phyloP scores from a whole-genome alignment of 2,329 filamentous ascomycete genomes.

The Claviceps maximensis region DNA sequence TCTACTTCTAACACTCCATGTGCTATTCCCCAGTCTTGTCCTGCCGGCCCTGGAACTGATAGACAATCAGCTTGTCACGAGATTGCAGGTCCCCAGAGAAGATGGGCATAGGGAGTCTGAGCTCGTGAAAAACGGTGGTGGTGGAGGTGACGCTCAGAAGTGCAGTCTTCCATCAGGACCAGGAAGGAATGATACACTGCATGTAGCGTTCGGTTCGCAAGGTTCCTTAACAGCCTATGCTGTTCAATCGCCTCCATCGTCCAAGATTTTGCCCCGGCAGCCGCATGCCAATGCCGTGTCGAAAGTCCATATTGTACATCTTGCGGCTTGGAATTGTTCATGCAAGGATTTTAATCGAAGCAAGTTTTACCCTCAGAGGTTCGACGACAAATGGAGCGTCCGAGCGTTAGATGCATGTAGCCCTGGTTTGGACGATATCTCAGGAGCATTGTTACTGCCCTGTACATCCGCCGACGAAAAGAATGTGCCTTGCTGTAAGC shows the following conservation, averaged over 20 bases:
- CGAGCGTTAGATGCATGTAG: background rate
- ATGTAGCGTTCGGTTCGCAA: background rate
- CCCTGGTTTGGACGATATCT: background rate
- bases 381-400: slow-evolving; percentile 11
- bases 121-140: background rate
- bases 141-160: background rate
- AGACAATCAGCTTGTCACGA: slow-evolving; percentile 55
- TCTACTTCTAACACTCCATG: slow-evolving; percentile 67
- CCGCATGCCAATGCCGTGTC: slow-evolving; percentile 6
- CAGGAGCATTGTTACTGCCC: background rate
- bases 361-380: slow-evolving; percentile 12
- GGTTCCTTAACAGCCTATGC: slow-evolving; percentile 34
- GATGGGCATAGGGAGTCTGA: background rate
- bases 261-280: slow-evolving; percentile 15
- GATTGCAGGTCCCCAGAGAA: background rate
- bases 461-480: slow-evolving; percentile 9
- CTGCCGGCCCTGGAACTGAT: slow-evolving; percentile 80
- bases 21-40: slow-evolving; percentile 67
- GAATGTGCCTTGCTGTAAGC: slow-evolving; percentile 61
- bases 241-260: slow-evolving; percentile 48
- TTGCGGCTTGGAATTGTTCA: slow-evolving; percentile 73
- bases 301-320: slow-evolving; percentile 54
- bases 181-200: background rate
- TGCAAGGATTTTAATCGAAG: slow-evolving; percentile 75
- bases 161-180: background rate